Percentiles rank a stretch among this genome's conserved stretches.
These are phyloP conservation scores for Scedosporium aurantiacum DNA, from an alignment of 2,329 filamentous ascomycete species.

Conservation along the genomic window DNA sequence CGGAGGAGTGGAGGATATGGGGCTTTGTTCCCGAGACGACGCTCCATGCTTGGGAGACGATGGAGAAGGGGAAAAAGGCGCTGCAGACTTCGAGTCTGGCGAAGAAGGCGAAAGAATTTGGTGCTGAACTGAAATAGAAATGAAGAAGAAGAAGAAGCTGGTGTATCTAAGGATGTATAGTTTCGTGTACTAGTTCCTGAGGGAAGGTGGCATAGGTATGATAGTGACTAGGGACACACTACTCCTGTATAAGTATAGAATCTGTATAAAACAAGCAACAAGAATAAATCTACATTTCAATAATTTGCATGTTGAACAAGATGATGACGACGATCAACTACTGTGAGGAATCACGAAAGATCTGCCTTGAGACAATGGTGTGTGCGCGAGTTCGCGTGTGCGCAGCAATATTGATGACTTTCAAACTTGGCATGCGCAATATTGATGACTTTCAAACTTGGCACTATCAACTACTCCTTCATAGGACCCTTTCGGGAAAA, in stretches of 20 bases:
- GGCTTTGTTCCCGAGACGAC: slow-evolving; percentile 48
- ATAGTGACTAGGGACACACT: slow-evolving; percentile 7
- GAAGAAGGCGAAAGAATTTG: slow-evolving; percentile 13
- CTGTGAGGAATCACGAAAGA: not conserved
- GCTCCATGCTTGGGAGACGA: slow-evolving; percentile 24
- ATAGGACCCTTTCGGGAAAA: not conserved
- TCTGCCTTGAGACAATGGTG: not conserved
- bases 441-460: not conserved
- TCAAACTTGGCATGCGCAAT: not conserved
- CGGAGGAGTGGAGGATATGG: slow-evolving; percentile 51
- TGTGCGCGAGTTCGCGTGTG: not conserved
- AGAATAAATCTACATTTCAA: slow-evolving; percentile 5
- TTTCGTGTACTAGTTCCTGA: slow-evolving; percentile 4
- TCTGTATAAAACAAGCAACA: slow-evolving; percentile 9
- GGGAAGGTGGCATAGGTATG: slow-evolving; percentile 6
- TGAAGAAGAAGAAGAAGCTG: not conserved
- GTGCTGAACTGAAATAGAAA: slow-evolving; percentile 9
- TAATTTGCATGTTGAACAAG: not conserved
- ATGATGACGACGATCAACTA: not conserved
- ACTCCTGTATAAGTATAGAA: slow-evolving; percentile 6
- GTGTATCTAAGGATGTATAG: slow-evolving; percentile 2
- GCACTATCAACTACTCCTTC: not conserved
- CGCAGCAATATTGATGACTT: not conserved
- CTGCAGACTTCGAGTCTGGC: slow-evolving; percentile 11
- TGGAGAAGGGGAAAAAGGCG: slow-evolving; percentile 21